Base-by-base conservation (phyloP, 2,329 filamentous ascomycete genomes). In the Scolecobasidium constrictum region DNA sequence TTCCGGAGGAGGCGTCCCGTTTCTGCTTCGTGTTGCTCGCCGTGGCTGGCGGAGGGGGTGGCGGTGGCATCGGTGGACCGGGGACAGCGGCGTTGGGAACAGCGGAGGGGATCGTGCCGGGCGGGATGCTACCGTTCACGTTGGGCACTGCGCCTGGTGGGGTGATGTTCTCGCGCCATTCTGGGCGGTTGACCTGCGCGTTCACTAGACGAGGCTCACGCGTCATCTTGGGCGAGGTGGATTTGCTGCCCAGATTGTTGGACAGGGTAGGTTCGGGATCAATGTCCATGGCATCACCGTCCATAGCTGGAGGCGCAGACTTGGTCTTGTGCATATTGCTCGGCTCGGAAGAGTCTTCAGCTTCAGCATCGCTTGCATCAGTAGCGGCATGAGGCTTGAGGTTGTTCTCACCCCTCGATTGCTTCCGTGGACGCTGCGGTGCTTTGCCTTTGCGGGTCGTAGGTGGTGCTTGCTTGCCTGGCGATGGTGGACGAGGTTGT, bases 251-350 rank as follows among this genome's bases (percentile, higher is more conserved):
- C 2, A 37, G 23, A 18, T 19, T 20, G 23, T 20, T 21, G 19
- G 42, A 17, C 5, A 38, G 21, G n/a, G n/a, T n/a, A n/a, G n/a
- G n/a, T 12, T 45, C 43, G 13, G 31, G 21, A 31, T 45, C 43
- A 42, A 45, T 45, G 15, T 45, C 43, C 43, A 45, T 45, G 12
- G 43, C 37, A 15, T 45, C 43, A 16, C 20, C 39, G 20, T 45
- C 43, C 18, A 7, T 22, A 26, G 34, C 15, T 23, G 18, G 13
- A 13, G 17, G 16, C 11, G 17, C 26, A 22, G 18, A 21, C 9
- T 36, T 42, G 6, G 33, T 22, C 17, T 35, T 35, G n/a, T n/a
- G n/a, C n/a, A n/a, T n/a, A 3, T 17, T 22, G 21, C 19, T 19
- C 5, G 31, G 31, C 22, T 13, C 33, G 12, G 20, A 28, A n/a